Conservation (phyloP, 768 basidiomycete genomes). For the Tricholoma matsutake region DNA sequence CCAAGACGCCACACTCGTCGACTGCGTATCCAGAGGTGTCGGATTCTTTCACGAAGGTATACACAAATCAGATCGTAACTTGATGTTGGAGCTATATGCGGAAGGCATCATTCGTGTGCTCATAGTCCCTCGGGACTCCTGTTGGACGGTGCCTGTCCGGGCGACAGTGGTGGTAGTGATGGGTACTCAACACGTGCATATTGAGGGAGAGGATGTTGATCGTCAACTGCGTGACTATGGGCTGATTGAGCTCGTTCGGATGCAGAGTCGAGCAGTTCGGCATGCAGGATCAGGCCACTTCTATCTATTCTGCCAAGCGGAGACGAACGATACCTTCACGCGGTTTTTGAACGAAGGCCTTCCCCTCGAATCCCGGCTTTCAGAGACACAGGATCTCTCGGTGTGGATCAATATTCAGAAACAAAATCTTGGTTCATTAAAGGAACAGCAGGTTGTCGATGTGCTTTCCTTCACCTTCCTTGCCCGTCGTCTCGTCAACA, state of each 20-base stretch:
- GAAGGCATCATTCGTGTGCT: conserved; percentile 79
- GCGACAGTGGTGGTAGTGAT: conserved; percentile 83
- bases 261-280: conserved; percentile 86
- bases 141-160: conserved; percentile 87
- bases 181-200: conserved; percentile 82
- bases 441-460: conserved; percentile 72
- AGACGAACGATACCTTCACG: conserved; percentile 75
- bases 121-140: conserved; percentile 77
- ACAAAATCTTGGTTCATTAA: conserved; percentile 34
- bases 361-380: conserved; percentile 80
- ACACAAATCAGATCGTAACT: conserved; percentile 57
- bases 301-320: conserved; percentile 86
- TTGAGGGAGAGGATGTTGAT: conserved; percentile 44
- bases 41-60: conserved; percentile 84
- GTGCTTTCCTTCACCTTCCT: conserved; percentile 81
- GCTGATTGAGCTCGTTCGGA: conserved; percentile 78
- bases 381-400: conserved; percentile 46
- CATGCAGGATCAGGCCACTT: conserved; percentile 63
- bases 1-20: conserved; percentile 57
- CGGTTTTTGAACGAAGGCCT: conserved; percentile 87
- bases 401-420: conserved; percentile 45
- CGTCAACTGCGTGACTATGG: conserved; percentile 79
- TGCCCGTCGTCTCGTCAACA: conserved; percentile 62
- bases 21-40: conserved; percentile 81
- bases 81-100: conserved; percentile 78